Evolutionary conservation across 129 eudicot species (phyloP).

Genomic region (Escallonia rubra): DNA sequence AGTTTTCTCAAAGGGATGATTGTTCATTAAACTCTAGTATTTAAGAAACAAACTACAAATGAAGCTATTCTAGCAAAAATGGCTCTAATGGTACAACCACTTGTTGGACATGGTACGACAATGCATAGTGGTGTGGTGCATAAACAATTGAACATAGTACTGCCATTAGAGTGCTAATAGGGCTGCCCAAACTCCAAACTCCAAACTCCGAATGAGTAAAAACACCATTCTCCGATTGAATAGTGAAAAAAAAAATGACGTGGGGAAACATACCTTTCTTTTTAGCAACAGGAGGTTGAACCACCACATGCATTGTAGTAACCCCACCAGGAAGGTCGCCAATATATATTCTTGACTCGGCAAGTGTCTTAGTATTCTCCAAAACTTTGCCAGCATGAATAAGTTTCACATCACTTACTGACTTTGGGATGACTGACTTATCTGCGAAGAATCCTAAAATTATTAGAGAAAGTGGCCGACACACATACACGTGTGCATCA

Average conservation of each 20-base stretch:
- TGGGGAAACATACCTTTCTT: slow-evolving; percentile 41
- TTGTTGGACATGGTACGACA: too few species aligned
- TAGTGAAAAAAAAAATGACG: neutral
- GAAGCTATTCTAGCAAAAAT: too few species aligned
- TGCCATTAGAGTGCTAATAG: too few species aligned
- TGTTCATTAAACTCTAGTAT: too few species aligned
- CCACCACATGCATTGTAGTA: slow-evolving; percentile 79
- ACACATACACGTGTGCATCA: neutral
- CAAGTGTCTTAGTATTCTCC: slow-evolving; percentile 67
- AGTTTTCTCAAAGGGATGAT: too few species aligned
- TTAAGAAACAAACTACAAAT: too few species aligned
- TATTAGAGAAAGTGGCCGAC: neutral
- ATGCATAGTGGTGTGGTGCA: too few species aligned
- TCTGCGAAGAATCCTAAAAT: slow-evolving; percentile 23
- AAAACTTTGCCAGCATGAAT: slow-evolving; percentile 67
- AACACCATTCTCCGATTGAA: neutral
- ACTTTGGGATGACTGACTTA: slow-evolving; percentile 57
- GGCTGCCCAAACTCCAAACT: neutral
- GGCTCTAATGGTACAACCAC: too few species aligned
- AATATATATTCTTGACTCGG: slow-evolving; percentile 47
- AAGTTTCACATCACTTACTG: slow-evolving; percentile 53
- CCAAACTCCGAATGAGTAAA: neutral
- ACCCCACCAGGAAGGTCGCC: slow-evolving; percentile 67
- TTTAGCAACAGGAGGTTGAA: slow-evolving; percentile 64
- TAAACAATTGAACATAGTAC: too few species aligned